Evolutionary conservation across 139 green algal species (phyloP).

Genomic region (Ettlia oleoabundans): DNA sequence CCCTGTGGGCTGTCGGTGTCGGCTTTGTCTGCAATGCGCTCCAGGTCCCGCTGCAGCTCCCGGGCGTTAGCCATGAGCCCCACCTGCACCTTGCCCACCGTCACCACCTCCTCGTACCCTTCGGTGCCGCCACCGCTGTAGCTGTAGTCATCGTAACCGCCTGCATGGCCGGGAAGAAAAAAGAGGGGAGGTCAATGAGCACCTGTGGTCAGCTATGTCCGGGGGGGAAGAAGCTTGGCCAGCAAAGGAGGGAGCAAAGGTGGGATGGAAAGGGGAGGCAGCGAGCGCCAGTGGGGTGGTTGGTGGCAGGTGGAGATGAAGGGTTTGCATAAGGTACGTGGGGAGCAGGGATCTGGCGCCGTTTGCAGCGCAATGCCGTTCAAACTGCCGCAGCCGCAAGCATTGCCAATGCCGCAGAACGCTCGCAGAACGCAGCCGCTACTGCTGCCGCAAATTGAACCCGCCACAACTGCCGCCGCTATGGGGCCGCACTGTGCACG

Average conservation of each 20-base stretch:
- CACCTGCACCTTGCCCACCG: constrained; percentile 64
- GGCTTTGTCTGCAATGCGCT: constrained; percentile 79
- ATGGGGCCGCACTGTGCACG: background rate
- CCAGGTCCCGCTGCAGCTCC: constrained; percentile 87
- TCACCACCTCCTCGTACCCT: constrained; percentile 18
- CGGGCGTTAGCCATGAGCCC: constrained; percentile 89
- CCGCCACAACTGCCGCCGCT: background rate
- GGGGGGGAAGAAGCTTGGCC: too few relatives aligned
- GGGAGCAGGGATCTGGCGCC: background rate
- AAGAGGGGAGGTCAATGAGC: background rate
- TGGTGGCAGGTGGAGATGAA: background rate
- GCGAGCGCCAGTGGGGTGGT: background rate
- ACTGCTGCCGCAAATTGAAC: background rate
- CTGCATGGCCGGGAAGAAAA: background rate
- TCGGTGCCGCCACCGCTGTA: background rate
- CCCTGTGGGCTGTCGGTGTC: constrained; percentile 86
- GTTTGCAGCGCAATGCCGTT: background rate
- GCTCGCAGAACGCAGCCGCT: too few relatives aligned
- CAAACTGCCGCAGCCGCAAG: too few relatives aligned
- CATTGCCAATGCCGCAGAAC: too few relatives aligned
- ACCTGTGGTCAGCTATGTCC: too few relatives aligned
- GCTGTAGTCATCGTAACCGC: background rate
- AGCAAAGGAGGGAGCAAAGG: background rate
- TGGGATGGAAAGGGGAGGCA: too few relatives aligned
- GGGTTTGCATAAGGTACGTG: background rate